These are phyloP conservation scores for Euphorbia schlechtendalii DNA, from an alignment of 441 rosid genomes.

Conservation along the genomic window DNA sequence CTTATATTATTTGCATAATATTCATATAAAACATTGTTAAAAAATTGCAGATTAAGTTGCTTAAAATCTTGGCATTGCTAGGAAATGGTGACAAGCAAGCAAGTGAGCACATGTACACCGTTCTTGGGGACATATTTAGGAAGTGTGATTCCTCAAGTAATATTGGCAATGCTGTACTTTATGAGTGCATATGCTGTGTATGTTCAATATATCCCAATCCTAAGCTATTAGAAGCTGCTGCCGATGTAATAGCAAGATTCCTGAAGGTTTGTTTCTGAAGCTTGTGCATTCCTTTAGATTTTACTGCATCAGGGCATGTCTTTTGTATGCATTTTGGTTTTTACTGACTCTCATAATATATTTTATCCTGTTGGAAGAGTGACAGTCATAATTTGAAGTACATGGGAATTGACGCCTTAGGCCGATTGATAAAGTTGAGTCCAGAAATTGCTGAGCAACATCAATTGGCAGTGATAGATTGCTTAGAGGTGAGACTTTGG, in stretches of 20 bases:
- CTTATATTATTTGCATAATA: not conserved
- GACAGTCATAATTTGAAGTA: slow-evolving; percentile 92
- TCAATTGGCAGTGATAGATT: slow-evolving; percentile 94
- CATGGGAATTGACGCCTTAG: slow-evolving; percentile 95
- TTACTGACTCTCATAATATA: slow-evolving; percentile 16
- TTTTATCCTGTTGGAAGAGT: slow-evolving; percentile 52
- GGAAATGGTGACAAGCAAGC: slow-evolving; percentile 96
- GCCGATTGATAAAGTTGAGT: slow-evolving; percentile 77
- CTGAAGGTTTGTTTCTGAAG: slow-evolving; percentile 57
- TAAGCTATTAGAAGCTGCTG: slow-evolving; percentile 83
- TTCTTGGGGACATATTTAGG: slow-evolving; percentile 78
- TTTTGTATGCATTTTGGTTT: slow-evolving; percentile 7
- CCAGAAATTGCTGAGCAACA: slow-evolving; percentile 96
- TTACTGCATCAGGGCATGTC: not conserved
- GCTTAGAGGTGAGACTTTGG: slow-evolving; percentile 74
- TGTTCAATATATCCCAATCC: slow-evolving; percentile 76
- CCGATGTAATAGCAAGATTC: slow-evolving; percentile 76
- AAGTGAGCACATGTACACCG: slow-evolving; percentile 86
- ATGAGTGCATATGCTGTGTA: slow-evolving; percentile 87
- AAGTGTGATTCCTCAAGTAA: slow-evolving; percentile 83
- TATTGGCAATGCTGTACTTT: slow-evolving; percentile 89
- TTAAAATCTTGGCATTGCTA: slow-evolving; percentile 83
- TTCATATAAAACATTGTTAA: slow-evolving; percentile 15
- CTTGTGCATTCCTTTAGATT: slow-evolving; percentile 11
- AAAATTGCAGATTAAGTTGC: slow-evolving; percentile 69